Evolutionary conservation across 208 protist species (phyloP).

Genomic region (Novymonas esmeraldas): DNA sequence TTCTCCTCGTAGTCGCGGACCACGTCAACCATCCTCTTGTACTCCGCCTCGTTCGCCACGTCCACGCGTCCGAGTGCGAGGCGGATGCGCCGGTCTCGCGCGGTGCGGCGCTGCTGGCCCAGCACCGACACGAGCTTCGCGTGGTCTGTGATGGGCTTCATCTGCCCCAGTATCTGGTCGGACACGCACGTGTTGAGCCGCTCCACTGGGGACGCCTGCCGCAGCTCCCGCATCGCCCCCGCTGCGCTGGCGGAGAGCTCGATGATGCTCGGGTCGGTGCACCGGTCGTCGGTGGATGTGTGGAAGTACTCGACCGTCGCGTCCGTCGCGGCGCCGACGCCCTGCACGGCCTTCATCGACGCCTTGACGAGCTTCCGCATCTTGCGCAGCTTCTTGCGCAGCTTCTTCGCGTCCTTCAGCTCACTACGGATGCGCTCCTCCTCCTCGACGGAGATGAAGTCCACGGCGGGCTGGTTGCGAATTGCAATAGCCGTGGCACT

Average conservation of each 20-base stretch:
- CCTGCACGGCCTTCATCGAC: conserved; percentile 25
- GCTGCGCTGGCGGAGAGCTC: conserved; percentile 19
- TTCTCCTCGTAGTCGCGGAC: conserved; percentile 41
- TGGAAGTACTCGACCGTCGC: conserved; percentile 16
- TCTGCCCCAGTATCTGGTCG: conserved; percentile 36
- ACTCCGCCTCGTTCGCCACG: conserved; percentile 38
- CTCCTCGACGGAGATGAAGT: conserved; percentile 39
- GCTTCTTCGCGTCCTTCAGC: conserved; percentile 31
- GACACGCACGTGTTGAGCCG: conserved; percentile 18
- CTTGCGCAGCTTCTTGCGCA: conserved; percentile 37
- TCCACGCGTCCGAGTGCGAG: conserved; percentile 30
- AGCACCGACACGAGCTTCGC: conserved; percentile 30
- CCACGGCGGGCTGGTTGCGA: conserved; percentile 32
- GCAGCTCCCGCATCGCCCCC: conserved; percentile 25
- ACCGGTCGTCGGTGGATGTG: conserved; percentile 14
- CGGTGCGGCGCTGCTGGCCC: conserved; percentile 28
- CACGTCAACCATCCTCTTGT: conserved; percentile 31
- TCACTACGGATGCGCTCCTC: conserved; percentile 34
- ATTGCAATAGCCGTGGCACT: conserved; percentile 36
- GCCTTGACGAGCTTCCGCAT: conserved; percentile 35
- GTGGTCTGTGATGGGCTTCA: conserved; percentile 38
- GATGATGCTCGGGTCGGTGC: conserved; percentile 32
- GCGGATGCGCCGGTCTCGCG: conserved; percentile 41
- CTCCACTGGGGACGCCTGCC: conserved; percentile 11
- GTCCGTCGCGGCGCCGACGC: conserved; percentile 20